Base-by-base conservation (phyloP, 768 basidiomycete species). In the Kwoniella heveanensis region DNA sequence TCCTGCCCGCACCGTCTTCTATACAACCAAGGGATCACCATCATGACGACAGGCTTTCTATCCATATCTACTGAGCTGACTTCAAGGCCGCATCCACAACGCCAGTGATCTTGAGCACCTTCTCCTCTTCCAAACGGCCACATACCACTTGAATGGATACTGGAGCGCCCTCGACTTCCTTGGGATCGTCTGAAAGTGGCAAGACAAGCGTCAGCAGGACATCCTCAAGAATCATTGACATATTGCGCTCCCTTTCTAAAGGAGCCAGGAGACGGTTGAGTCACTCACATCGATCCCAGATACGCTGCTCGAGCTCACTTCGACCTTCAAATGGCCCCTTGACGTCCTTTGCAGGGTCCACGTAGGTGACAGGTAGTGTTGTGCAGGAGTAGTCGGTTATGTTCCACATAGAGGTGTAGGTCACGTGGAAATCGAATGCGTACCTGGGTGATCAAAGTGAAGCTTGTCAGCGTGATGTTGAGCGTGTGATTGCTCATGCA, bases 321-420 rank as follows among this genome's bases (percentile, higher is more conserved):
- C 83, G 80, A 0, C 76, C 68, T 51, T 72, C 79, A 51, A 68
- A 56, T 21, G 50, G 58, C 0, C 68, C 58, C 1, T 77, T 69
- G n/a, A 12, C 74, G 64, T 88, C 87, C 9, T 78, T 58, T 1
- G 71, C 64, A n/a, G 78, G 70, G 62, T 85, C 76, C 50, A 88
- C 86, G 30, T 81, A 81, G 0, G 85, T 85, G 48, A 88, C 80
- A 0, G 88, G 88, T 46, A 88, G 77, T 5, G 86, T 83, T n/a
- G 86, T 85, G 1, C 85, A 86, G 24, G 83, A 77, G 63, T 83
- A 85, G 69, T 88, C 86, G 19, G 57, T 56, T 47, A 75, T 67
- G 64, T 87, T 90, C 80, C 87, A 90, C 30, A 90, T 69, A 70
- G 86, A 85, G 0, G 87, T 86, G 72, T 88, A 88, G 7, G 84